phyloP scores from a whole-genome alignment of 73 alveolate genomes.

The Uronychia setigera region DNA sequence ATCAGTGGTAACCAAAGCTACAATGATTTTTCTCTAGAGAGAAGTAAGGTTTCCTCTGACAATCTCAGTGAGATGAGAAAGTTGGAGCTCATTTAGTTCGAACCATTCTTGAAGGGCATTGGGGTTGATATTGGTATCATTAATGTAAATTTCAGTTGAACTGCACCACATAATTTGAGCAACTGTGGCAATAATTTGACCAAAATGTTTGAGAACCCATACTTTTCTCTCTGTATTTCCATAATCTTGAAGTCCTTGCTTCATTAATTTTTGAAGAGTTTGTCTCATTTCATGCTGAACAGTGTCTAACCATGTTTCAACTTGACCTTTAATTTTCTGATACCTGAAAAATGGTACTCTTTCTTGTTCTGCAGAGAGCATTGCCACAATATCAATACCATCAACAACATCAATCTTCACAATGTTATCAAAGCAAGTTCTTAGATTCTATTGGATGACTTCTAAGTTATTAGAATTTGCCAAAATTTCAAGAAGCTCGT shows the following conservation, averaged over 20 bases:
- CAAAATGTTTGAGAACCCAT: slow-evolving; percentile 95
- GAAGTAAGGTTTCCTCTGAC: slow-evolving; percentile 95
- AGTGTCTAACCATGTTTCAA: slow-evolving; percentile 93
- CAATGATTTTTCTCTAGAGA: slow-evolving; percentile 92
- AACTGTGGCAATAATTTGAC: slow-evolving; percentile 94
- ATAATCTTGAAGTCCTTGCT: slow-evolving; percentile 81
- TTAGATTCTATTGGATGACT: slow-evolving; percentile 86
- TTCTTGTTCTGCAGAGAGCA: slow-evolving; percentile 86
- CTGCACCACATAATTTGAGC: slow-evolving; percentile 92
- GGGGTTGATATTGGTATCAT: slow-evolving; percentile 79
- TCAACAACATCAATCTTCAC: slow-evolving; percentile 72
- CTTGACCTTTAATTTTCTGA: slow-evolving; percentile 88
- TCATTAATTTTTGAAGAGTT: slow-evolving; percentile 87
- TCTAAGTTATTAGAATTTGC: slow-evolving; percentile 94
- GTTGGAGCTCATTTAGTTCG: slow-evolving; percentile 73
- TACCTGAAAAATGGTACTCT: slow-evolving; percentile 56
- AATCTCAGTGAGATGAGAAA: slow-evolving; percentile 78
- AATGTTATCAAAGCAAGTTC: slow-evolving; percentile 90
- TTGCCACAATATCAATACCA: slow-evolving; percentile 66
- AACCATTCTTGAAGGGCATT: slow-evolving; percentile 93
- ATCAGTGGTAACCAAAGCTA: slow-evolving; percentile 94
- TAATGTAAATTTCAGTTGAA: slow-evolving; percentile 88
- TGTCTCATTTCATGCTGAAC: slow-evolving; percentile 94
- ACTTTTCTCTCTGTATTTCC: slow-evolving; percentile 83
- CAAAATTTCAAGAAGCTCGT: slow-evolving; percentile 94